Percentiles rank a stretch among this genome's conserved stretches.
phyloP scores from a whole-genome alignment of 768 basidiomycete species.

The Obba rivulosa region DNA sequence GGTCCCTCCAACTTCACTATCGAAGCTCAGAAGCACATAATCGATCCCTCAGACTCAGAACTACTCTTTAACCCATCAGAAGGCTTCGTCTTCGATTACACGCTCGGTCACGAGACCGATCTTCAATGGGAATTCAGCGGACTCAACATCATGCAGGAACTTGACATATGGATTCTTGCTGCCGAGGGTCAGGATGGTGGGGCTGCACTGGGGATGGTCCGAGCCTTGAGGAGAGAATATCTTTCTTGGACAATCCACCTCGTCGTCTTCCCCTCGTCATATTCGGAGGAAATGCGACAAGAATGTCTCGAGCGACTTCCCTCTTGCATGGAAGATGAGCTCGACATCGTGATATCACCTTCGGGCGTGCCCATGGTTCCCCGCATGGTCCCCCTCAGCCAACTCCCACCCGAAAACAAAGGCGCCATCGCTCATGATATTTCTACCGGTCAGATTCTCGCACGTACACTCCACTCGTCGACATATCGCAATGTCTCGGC shows the following conservation, averaged over 20 bases:
- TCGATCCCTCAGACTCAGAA: not conserved
- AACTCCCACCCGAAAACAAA: too few relatives aligned
- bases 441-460: too few relatives aligned
- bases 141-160: conserved; percentile 6
- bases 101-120: conserved; percentile 13
- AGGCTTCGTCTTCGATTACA: conserved; percentile 8
- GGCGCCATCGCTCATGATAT: too few relatives aligned
- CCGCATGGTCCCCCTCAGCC: not conserved
- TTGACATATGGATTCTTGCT: conserved; percentile 25
- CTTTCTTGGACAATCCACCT: conserved; percentile 25
- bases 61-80: not conserved
- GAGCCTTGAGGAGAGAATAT: conserved; percentile 27
- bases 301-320: not conserved
- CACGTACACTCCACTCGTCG: too few relatives aligned
- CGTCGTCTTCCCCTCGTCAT: conserved; percentile 22
- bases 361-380: not conserved
- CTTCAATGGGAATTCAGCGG: conserved; percentile 13
- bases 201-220: conserved; percentile 26
- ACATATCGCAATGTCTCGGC: too few relatives aligned
- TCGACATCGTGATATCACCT: not conserved
- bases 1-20: not conserved
- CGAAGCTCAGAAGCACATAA: not conserved
- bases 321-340: not conserved
- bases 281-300: conserved; percentile 7
- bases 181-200: conserved; percentile 24